Percentiles rank a stretch among this genome's conserved stretches.
Evolutionary conservation across 805 yeast genomes (phyloP).

Genomic region (Ogataea pini): DNA sequence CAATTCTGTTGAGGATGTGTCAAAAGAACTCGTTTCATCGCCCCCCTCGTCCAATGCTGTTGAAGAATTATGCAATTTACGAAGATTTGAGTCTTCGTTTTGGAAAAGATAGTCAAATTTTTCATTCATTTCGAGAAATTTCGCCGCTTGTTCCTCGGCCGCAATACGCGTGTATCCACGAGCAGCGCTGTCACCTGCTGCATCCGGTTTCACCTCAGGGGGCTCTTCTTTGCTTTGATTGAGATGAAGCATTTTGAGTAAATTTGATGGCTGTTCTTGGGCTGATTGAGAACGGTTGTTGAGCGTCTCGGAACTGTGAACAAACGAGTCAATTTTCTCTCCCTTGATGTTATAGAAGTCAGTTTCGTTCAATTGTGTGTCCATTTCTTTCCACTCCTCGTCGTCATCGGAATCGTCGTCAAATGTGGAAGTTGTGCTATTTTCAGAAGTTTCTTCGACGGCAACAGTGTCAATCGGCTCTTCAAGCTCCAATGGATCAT

Average conservation of each 20-base stretch:
- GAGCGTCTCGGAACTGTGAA: conserved; percentile 31
- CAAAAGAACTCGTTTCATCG: conserved; percentile 12
- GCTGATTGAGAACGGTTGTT: conserved; percentile 7
- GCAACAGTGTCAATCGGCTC: not conserved
- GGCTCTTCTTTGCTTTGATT: conserved; percentile 9
- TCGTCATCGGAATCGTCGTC: conserved; percentile 31
- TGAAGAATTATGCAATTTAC: conserved; percentile 29
- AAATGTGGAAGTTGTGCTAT: conserved; percentile 6
- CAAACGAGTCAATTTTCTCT: conserved; percentile 48
- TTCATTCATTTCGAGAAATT: conserved; percentile 53
- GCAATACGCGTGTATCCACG: conserved; percentile 88
- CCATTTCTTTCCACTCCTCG: conserved; percentile 84
- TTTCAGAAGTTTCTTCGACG: not conserved
- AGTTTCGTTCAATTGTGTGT: conserved; percentile 65
- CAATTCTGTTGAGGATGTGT: conserved; percentile 29
- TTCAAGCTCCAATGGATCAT: not conserved
- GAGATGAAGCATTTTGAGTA: conserved; percentile 6
- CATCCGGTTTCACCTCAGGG: conserved; percentile 1
- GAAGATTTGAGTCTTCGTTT: conserved; percentile 34
- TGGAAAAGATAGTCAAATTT: conserved; percentile 54
- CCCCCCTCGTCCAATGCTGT: conserved; percentile 19
- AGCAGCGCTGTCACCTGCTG: conserved; percentile 44
- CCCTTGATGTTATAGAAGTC: conserved; percentile 84
- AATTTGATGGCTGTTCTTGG: not conserved
- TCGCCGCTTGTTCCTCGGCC: conserved; percentile 80